Evolutionary conservation across 805 yeast species (phyloP), one percentile per base, ranked within the genome.

Genomic region (Myxozyma kluyveri): DNA sequence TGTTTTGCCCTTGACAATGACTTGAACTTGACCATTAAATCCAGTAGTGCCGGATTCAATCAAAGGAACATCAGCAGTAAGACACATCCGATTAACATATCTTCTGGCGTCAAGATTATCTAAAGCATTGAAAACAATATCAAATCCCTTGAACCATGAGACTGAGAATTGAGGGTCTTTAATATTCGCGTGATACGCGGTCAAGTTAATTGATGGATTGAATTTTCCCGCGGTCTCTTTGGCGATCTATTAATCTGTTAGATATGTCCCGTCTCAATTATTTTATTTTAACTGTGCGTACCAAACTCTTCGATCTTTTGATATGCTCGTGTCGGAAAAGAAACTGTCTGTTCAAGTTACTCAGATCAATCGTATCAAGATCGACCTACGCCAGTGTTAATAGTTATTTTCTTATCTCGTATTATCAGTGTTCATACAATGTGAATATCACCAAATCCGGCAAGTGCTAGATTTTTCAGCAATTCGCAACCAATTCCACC

Each of bases 21-120:
- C 96, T 65, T 88, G 96, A 31, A 87, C 86, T 67, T 93, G 96
- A 21, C 99, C 99, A 57, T 82, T 83, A 58, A 84, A 86, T 1
- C 99, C 99, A 0, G 96, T 86, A 0, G 98, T 90, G 7, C 99
- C 99, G 49, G 88, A 81, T 68, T 93, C 99, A 77, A 93, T 81
- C 45, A 91, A 75, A 1, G 95, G 95, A 24, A 77, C 84, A 24
- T 77, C 72, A 18, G 87, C 71, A 54, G 86, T 85, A 12, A 91
- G 75, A 7, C 91, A 84, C 71, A 91, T 81, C 52, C 80, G 78
- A 65, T 93, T 93, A 45, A 95, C 96, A 67, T 89, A 86, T 14
- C 90, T 73, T 62, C 99, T 76, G 0, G 99, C 99, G 47, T 88
- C 62, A 27, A 90, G 72, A 66, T 93, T 93, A 67, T 93, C 99